These are phyloP conservation scores for Phytophthora tubulina DNA, from an alignment of 352 stramenopile species.

Conservation along the genomic window DNA sequence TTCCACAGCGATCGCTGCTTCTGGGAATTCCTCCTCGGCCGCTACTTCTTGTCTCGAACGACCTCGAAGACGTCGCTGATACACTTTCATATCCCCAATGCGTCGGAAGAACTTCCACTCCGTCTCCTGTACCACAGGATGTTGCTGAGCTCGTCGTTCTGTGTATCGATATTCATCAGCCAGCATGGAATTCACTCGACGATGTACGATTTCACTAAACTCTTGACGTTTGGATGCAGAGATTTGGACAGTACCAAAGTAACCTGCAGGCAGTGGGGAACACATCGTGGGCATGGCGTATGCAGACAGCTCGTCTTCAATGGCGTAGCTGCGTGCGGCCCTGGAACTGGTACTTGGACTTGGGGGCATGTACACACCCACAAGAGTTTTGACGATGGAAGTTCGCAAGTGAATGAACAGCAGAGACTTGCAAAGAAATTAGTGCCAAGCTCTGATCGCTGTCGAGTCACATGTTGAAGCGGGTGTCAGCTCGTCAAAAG, in stretches of 20 bases:
- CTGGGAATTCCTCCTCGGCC: constrained; percentile 34
- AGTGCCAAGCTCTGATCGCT: not conserved
- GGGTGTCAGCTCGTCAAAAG: not conserved
- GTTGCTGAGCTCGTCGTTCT: constrained; percentile 30
- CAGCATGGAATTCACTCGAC: constrained; percentile 40
- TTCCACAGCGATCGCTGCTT: constrained; percentile 32
- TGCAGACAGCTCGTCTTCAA: constrained; percentile 13
- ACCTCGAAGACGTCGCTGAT: constrained; percentile 37
- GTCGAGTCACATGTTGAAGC: constrained; percentile 13
- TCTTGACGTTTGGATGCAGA: constrained; percentile 42
- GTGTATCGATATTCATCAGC: constrained; percentile 44
- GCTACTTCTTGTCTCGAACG: constrained; percentile 33
- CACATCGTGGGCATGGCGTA: constrained; percentile 17
- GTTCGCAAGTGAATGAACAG: constrained; percentile 21
- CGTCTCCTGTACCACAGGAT: constrained; percentile 39
- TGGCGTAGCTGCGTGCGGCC: constrained; percentile 1
- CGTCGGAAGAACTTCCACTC: constrained; percentile 60
- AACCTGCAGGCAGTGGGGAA: constrained; percentile 35
- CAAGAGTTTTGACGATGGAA: constrained; percentile 15
- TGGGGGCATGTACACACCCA: constrained; percentile 16
- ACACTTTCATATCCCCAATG: constrained; percentile 53
- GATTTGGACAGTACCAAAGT: constrained; percentile 45
- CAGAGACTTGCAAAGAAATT: constrained; percentile 6
- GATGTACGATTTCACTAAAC: constrained; percentile 35
- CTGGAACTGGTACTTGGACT: constrained; percentile 20